Evolutionary conservation across 768 basidiomycete species (phyloP).

Genomic region (Scleroderma citrinum): DNA sequence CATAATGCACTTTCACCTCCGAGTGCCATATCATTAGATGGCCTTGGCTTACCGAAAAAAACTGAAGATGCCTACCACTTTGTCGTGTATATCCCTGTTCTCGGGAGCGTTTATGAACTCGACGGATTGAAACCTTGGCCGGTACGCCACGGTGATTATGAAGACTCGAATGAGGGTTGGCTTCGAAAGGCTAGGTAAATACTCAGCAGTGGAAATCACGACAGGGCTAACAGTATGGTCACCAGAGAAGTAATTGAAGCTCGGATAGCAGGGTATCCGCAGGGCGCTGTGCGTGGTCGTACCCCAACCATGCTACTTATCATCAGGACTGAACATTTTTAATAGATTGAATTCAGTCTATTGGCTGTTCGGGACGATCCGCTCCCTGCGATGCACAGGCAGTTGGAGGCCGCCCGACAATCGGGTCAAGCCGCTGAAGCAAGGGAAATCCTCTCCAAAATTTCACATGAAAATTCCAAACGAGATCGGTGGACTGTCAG

Average conservation of each 20-base stretch:
- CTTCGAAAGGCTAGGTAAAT: constrained; percentile 65
- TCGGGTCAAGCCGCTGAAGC: constrained; percentile 38
- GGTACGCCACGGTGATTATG: constrained; percentile 72
- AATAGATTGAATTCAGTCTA: constrained; percentile 86
- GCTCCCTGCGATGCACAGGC: constrained; percentile 57
- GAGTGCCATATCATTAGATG: constrained; percentile 80
- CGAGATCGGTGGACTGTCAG: constrained; percentile 79
- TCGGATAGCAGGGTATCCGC: constrained; percentile 87
- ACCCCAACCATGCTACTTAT: not conserved
- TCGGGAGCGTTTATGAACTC: constrained; percentile 85
- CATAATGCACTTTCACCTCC: constrained; percentile 95
- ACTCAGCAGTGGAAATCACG: constrained; percentile 3
- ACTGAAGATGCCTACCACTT: constrained; percentile 93
- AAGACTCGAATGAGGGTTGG: constrained; percentile 77
- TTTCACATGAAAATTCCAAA: constrained; percentile 66
- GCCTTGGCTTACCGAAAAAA: constrained; percentile 62
- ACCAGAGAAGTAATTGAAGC: constrained; percentile 75
- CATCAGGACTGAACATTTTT: constrained; percentile 7
- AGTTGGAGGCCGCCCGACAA: constrained; percentile 45
- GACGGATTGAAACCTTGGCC: constrained; percentile 83
- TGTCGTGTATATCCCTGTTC: constrained; percentile 83
- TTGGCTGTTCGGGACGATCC: constrained; percentile 83
- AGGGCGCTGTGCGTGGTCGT: constrained; percentile 62
- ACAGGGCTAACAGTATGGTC: constrained; percentile 15
- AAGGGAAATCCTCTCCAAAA: constrained; percentile 47